phyloP scores from a whole-genome alignment of 2,329 filamentous ascomycete genomes.

The Botrytis cinerea region DNA sequence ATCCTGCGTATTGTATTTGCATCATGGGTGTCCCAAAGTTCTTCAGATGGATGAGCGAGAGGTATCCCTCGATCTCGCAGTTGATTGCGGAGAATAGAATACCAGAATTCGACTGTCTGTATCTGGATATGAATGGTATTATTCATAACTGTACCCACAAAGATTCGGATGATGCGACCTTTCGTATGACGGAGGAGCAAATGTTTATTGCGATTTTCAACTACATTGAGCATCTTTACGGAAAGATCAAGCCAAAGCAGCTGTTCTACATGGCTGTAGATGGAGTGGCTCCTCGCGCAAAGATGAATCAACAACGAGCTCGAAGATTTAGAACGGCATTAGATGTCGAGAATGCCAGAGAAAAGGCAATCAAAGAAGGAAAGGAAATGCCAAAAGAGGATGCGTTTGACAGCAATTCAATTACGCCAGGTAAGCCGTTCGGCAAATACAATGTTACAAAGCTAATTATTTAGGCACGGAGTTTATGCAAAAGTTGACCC shows the following conservation, averaged over 20 bases:
- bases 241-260: conserved; percentile 97
- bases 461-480: conserved; percentile 61
- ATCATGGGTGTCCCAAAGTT: conserved; percentile 56
- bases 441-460: background rate
- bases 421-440: conserved; percentile 70
- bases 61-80: conserved; percentile 97
- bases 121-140: conserved; percentile 98
- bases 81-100: conserved; percentile 98
- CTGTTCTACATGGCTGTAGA: conserved; percentile 99
- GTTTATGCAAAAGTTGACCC: conserved; percentile 96
- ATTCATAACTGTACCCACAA: conserved; percentile 97
- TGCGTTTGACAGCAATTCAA: conserved; percentile 98
- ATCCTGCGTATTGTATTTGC: conserved; percentile 12
- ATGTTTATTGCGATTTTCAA: conserved; percentile 99
- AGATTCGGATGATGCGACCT: conserved; percentile 77
- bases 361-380: conserved; percentile 88
- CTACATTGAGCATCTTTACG: conserved; percentile 98
- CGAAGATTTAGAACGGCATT: conserved; percentile 92
- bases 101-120: conserved; percentile 97
- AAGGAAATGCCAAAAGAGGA: conserved; percentile 93
- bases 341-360: conserved; percentile 83
- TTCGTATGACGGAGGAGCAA: conserved; percentile 93
- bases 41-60: conserved; percentile 90
- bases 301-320: conserved; percentile 99
- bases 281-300: conserved; percentile 93